Conservation (phyloP, 345 rosid genomes). For the Gossypium raimondii region DNA sequence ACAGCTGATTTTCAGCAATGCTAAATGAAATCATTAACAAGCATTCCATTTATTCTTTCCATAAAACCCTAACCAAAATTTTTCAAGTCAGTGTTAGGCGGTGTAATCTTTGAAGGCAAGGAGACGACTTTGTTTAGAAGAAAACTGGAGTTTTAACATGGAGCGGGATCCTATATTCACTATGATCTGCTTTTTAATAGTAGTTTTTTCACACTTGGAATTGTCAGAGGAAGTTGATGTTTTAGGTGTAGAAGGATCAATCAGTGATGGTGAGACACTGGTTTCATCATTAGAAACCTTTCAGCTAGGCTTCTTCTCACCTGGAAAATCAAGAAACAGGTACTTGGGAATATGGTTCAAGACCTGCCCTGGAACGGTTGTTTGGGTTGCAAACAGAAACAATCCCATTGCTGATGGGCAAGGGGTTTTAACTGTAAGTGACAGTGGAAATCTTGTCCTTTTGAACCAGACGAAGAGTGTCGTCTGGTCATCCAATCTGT, state of each 20-base stretch:
- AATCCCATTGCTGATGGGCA: conserved; percentile 13
- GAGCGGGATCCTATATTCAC: not conserved
- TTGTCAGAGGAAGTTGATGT: not conserved
- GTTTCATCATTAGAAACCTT: not conserved
- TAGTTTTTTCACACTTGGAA: not conserved
- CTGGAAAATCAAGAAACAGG: not conserved
- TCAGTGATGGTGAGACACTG: not conserved
- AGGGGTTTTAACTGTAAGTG: conserved; percentile 17
- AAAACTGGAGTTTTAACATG: not conserved
- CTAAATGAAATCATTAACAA: not conserved
- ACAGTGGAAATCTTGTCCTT: conserved; percentile 24
- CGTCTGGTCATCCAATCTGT: conserved; percentile 19
- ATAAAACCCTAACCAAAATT: not conserved
- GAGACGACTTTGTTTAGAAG: not conserved
- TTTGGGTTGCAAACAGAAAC: conserved; percentile 28
- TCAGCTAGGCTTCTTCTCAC: conserved; percentile 15
- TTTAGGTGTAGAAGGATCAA: not conserved
- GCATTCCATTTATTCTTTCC: not conserved
- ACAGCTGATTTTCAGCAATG: no score
- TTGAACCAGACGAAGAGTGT: conserved; percentile 8
- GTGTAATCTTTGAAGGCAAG: not conserved
- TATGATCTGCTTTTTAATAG: not conserved
- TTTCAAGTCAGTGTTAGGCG: not conserved
- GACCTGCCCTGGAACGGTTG: not conserved
- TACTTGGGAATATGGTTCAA: conserved; percentile 15